Evolutionary conservation across 2,329 filamentous ascomycete species (phyloP), one percentile per base, ranked within the genome.

Genomic region (Malbranchea zuffiana): DNA sequence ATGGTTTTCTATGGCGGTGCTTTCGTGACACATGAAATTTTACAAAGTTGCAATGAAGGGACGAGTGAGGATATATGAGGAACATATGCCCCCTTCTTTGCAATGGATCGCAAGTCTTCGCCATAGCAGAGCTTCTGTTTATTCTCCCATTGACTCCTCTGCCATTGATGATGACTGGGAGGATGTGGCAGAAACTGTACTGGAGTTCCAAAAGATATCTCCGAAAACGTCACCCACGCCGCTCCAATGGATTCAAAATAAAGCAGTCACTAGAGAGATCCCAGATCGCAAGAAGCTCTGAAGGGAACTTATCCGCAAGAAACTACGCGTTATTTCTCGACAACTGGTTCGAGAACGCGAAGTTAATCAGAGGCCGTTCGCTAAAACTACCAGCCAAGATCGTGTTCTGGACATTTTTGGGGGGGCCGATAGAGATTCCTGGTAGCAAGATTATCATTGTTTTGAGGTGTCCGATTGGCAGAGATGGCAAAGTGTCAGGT

Each of bases 151-250:
- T 32, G 30, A 32, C 30, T 32, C 30, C 30, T 32, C 7, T 20
- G 30, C 30, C 30, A 32, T 32, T 32, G 30, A 32, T 32, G 30
- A 32, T 32, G n/a, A 13, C 30, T 32, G 18, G 30, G 30, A 32
- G 30, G 30, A 32, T n/a, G 30, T n/a, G 18, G 30, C 24, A 32
- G 30, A 32, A 12, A 23, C 30, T 21, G 30, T 23, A 32, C 30
- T 23, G 18, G 18, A 32, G 11, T 32, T 32, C 11, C 30, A 32
- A 12, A 32, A 32, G n/a, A 32, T 32, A 11, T 13, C 17, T 20
- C 30, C 30, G 18, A 32, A 32, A 32, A 32, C 30, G 18, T 20
- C 18, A 13, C 30, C 30, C 18, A 10, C 16, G 30, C 30, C 30
- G 18, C 30, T 32, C 30, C 30, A 32, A 13, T 32, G 30, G 30